These are phyloP conservation scores for Ailanthus altissimus DNA, from an alignment of 345 rosid species.

Conservation along the genomic window DNA sequence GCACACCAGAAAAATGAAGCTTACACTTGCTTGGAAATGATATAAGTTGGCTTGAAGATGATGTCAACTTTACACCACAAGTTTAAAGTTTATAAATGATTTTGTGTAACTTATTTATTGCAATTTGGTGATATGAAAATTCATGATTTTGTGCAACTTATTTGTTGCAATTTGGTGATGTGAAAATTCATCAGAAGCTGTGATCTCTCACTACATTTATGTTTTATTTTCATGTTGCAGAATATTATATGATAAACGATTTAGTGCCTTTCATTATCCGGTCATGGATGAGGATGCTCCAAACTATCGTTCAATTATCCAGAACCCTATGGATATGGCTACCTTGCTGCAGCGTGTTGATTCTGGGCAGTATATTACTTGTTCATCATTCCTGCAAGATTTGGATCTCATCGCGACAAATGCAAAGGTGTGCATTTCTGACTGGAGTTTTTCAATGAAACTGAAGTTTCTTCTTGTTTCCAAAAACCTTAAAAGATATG, in stretches of 20 bases:
- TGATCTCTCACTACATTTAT: not conserved
- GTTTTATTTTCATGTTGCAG: conserved; percentile 40
- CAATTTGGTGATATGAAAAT: not conserved
- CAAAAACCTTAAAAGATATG: not conserved
- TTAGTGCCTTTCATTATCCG: conserved; percentile 89
- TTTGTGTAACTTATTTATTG: not conserved
- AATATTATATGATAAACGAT: conserved; percentile 84
- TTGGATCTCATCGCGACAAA: conserved; percentile 84
- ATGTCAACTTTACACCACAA: not conserved
- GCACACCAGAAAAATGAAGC: not conserved
- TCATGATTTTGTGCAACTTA: not conserved
- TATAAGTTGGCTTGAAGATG: not conserved
- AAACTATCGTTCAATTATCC: conserved; percentile 80
- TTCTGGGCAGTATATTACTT: conserved; percentile 80
- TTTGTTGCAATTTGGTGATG: not conserved
- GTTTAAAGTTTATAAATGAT: not conserved
- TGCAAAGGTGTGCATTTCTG: conserved; percentile 67
- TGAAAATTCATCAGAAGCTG: not conserved
- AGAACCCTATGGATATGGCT: conserved; percentile 94
- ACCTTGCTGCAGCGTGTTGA: conserved; percentile 89
- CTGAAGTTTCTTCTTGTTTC: not conserved
- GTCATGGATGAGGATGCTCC: conserved; percentile 98
- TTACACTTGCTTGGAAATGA: conserved; percentile 3
- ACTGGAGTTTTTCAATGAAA: not conserved
- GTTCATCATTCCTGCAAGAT: conserved; percentile 84